Evolutionary conservation across 2,329 filamentous ascomycete species (phyloP).

Genomic region (Stagonosporopsis tanaceti): DNA sequence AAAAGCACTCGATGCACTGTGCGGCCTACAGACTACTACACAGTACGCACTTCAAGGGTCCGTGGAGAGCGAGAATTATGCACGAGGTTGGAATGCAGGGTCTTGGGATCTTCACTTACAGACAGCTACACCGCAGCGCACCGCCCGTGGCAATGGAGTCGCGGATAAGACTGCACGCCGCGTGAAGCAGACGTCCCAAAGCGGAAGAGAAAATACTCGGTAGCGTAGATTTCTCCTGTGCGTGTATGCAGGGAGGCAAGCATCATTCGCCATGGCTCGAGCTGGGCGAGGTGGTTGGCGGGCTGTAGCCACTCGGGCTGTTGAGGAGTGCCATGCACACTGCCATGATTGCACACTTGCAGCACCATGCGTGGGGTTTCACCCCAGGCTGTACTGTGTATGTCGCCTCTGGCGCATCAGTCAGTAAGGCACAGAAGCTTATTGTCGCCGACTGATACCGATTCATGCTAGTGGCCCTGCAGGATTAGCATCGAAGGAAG

Average conservation of each 20-base stretch:
- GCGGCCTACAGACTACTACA: constrained; percentile 1
- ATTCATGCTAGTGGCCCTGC: constrained; percentile 15
- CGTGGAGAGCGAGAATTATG: constrained; percentile 14
- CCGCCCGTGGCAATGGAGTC: constrained; percentile 3
- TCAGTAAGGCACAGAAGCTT: constrained; percentile 2
- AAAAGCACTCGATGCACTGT: constrained; percentile 16
- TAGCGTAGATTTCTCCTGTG: constrained; percentile 11
- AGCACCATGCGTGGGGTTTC: background rate
- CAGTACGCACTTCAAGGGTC: constrained; percentile 17
- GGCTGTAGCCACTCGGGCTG: background rate
- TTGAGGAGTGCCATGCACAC: constrained; percentile 11
- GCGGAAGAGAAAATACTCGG: constrained; percentile 10
- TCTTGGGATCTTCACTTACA: background rate
- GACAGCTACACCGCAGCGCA: background rate
- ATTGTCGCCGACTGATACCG: background rate
- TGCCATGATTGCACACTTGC: background rate
- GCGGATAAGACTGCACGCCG: background rate
- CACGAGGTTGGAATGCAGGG: background rate
- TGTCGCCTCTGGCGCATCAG: constrained; percentile 1
- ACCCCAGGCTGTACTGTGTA: background rate
- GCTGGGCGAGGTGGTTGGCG: background rate
- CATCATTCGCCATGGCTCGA: constrained; percentile 11
- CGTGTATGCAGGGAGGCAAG: background rate
- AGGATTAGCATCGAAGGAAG: constrained; percentile 1
- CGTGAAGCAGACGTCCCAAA: constrained; percentile 9